Evolutionary conservation across 2,329 filamentous ascomycete genomes (phyloP).

Genomic region (Beauveria pseudobassiana): DNA sequence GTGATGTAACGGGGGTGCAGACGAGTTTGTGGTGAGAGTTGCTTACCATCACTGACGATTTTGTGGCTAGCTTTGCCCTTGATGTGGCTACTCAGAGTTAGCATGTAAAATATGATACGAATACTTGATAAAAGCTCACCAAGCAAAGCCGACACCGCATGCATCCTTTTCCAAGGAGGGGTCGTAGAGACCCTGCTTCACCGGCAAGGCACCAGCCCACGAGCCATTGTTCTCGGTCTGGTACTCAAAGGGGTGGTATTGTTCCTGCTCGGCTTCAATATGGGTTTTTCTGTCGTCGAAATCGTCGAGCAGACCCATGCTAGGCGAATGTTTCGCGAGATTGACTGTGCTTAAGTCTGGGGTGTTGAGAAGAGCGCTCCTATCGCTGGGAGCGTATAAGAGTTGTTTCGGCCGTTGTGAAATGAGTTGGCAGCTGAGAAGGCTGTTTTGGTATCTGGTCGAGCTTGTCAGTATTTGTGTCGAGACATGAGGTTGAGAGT

Average conservation of each 20-base stretch:
- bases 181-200: constrained; percentile 98
- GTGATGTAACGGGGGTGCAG: background rate
- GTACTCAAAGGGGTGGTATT: constrained; percentile 72
- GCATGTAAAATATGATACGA: background rate
- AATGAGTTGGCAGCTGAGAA: constrained; percentile 1
- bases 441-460: background rate
- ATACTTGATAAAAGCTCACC: constrained; percentile 48
- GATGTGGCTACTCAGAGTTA: constrained; percentile 61
- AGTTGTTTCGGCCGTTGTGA: background rate
- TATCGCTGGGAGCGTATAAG: background rate
- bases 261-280: constrained; percentile 50
- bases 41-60: constrained; percentile 93
- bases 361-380: background rate
- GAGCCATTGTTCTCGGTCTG: constrained; percentile 77
- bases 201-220: constrained; percentile 89
- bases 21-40: background rate
- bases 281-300: constrained; percentile 62
- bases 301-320: constrained; percentile 59
- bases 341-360: background rate
- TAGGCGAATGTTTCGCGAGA: constrained; percentile 44
- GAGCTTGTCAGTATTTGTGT: background rate
- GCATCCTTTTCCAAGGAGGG: constrained; percentile 97
- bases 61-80: constrained; percentile 97
- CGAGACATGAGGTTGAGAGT: background rate
- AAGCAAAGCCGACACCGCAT: constrained; percentile 97